phyloP scores from a whole-genome alignment of 1,139 yeast genomes.

The Kodamaea plutei region DNA sequence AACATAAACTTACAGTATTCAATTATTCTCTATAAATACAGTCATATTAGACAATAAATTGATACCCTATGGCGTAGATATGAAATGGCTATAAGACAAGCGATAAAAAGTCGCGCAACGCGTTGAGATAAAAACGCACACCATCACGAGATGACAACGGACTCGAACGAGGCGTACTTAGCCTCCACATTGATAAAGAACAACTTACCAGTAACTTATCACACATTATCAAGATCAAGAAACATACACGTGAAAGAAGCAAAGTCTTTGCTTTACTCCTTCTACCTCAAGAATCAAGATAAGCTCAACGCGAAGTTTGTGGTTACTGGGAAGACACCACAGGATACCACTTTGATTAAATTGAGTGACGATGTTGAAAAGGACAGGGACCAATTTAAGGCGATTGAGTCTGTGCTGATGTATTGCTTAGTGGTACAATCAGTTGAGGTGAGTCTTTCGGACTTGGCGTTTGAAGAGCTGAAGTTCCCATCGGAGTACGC shows the following conservation, averaged over 20 bases:
- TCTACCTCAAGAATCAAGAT: constrained; percentile 28
- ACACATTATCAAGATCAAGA: constrained; percentile 24
- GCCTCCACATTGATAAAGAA: constrained; percentile 24
- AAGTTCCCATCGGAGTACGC: constrained; percentile 18
- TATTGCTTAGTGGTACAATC: constrained; percentile 26
- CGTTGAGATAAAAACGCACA: neutral
- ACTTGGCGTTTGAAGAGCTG: constrained; percentile 30
- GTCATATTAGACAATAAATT: no score
- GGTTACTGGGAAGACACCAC: constrained; percentile 24
- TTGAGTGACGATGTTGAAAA: constrained; percentile 16
- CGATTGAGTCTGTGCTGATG: constrained; percentile 24
- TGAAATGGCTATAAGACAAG: no score
- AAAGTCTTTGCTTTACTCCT: constrained; percentile 28
- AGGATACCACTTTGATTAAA: constrained; percentile 17
- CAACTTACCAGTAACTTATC: constrained; percentile 28
- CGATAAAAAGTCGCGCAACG: no score
- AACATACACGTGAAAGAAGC: constrained; percentile 28
- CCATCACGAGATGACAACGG: constrained; percentile 9
- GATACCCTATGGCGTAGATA: no score
- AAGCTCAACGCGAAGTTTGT: constrained; percentile 33
- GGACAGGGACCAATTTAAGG: constrained; percentile 3
- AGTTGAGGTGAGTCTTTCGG: constrained; percentile 16
- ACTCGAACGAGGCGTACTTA: constrained; percentile 16
- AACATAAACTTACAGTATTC: no score
- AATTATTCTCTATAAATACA: no score